Evolutionary conservation across 495 filamentous ascomycete genomes (phyloP), one percentile per base, ranked within the genome.

Genomic region (Aspergillus nidulans): DNA sequence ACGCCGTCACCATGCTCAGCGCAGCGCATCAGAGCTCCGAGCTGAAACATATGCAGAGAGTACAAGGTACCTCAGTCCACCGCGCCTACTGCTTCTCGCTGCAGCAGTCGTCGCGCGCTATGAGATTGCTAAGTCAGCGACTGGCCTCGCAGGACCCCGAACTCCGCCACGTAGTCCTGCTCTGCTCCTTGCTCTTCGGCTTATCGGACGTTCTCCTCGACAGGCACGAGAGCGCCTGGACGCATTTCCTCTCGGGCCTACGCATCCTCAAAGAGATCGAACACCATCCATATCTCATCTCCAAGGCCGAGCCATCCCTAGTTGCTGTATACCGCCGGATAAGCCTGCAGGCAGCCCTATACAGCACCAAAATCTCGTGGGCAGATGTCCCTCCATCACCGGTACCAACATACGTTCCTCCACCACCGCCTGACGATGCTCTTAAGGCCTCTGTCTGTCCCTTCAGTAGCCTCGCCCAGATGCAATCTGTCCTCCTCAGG

Each of bases 1-100:
- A 49, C 38, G 47, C 47, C 15, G 47, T 49, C 19, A 49, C 36
- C 47, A 36, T 49, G 47, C 47, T 49, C 16, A 49, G 47, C 28
- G 26, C 47, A 28, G 34, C 34, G 16, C 26, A 49, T 20, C 47
- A 20, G 34, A n/a, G 8, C 3, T 34, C 26, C 10, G 47, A 49
- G 47, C 8, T 38, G 1, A 49, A 49, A 18, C 6, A 38, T 5
- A 49, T 26, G 47, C 47, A 49, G 16, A 19, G n/a, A 18, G 24
- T 12, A 24, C 4, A 19, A 9, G 13, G 12, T 18, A 4, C 26
- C 1, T 10, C 28, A 6, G 15, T 18, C 16, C 19, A 36, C n/a
- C 47, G 21, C 15, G 7, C 21, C 13, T 36, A 34, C 19, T 23
- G 41, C 5, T 36, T 36, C 47, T 18, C 47, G 6, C 9, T 49